Conservation (phyloP, 1,284 basidiomycete species). For the Irpex rosettiformis region DNA sequence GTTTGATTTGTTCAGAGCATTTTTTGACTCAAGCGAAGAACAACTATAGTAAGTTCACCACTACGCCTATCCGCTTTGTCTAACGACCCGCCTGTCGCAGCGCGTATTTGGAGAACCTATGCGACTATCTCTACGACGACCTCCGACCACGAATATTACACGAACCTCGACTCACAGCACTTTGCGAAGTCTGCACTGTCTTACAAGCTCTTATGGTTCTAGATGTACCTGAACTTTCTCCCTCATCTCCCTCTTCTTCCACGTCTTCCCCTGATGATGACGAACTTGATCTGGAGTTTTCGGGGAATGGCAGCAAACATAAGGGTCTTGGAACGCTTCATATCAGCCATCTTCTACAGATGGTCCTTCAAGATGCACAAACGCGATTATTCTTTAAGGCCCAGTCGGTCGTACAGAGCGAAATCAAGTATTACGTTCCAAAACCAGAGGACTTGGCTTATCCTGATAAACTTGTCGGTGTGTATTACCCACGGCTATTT, state of each 20-base stretch:
- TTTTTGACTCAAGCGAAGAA: conserved; percentile 84
- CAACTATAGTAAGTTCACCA: conserved; percentile 80
- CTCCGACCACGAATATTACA: conserved; percentile 91
- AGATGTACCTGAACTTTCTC: conserved; percentile 50
- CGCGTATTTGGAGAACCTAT: conserved; percentile 83
- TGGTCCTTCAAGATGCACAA: conserved; percentile 92
- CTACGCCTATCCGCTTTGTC: neutral
- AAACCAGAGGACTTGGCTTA: conserved; percentile 80
- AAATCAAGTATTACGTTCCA: conserved; percentile 80
- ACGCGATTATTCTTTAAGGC: conserved; percentile 92
- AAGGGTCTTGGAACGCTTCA: conserved; percentile 55
- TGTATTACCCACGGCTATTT: conserved; percentile 21
- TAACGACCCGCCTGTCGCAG: conserved; percentile 36
- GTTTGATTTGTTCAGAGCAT: conserved; percentile 78
- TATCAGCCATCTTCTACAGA: conserved; percentile 73
- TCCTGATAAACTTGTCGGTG: conserved; percentile 72
- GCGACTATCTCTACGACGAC: conserved; percentile 91
- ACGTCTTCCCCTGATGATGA: conserved; percentile 25
- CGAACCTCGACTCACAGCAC: conserved; percentile 78
- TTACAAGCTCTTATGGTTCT: conserved; percentile 92
- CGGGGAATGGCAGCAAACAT: conserved; percentile 32
- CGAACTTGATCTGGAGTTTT: conserved; percentile 41
- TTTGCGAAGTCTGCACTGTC: conserved; percentile 93
- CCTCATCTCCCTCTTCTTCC: neutral
- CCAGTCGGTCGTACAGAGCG: conserved; percentile 83